phyloP scores from a whole-genome alignment of 495 filamentous ascomycete genomes.

The Staphylotrichum tortipilum region DNA sequence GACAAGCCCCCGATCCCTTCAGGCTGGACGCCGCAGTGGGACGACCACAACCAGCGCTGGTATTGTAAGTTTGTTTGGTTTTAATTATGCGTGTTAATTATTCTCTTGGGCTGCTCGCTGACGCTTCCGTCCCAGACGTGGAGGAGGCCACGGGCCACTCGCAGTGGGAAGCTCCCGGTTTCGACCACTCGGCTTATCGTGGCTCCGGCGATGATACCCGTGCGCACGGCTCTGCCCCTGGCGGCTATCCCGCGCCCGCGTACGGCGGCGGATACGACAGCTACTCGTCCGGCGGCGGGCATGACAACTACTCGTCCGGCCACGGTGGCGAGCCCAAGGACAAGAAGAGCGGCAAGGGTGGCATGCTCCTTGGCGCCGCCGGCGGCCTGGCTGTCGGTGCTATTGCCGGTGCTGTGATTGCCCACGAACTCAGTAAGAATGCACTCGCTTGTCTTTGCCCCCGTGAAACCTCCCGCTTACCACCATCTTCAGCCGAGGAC shows the following conservation, averaged over 20 bases:
- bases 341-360: conserved; percentile 31
- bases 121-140: conserved; percentile 25
- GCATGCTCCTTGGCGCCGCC: conserved; percentile 41
- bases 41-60: conserved; percentile 47
- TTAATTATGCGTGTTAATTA: too few species aligned
- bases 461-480: not conserved
- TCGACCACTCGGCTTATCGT: conserved; percentile 3
- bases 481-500: not conserved
- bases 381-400: conserved; percentile 50
- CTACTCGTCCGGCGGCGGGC: conserved; percentile 17
- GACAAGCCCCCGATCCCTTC: conserved; percentile 46
- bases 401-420: conserved; percentile 48
- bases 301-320: too few species aligned
- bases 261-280: conserved; percentile 5
- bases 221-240: conserved; percentile 1
- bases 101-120: too few species aligned
- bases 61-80: too few species aligned
- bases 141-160: conserved; percentile 50
- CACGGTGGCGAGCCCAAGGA: conserved; percentile 32
- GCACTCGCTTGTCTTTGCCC: not conserved
- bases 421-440: conserved; percentile 46
- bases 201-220: conserved; percentile 4
- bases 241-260: conserved; percentile 1
- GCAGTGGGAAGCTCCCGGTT: conserved; percentile 50
- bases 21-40: conserved; percentile 55